These are phyloP conservation scores for Heterobasidion parviporum DNA, from an alignment of 1,284 basidiomycete genomes.

Conservation along the genomic window DNA sequence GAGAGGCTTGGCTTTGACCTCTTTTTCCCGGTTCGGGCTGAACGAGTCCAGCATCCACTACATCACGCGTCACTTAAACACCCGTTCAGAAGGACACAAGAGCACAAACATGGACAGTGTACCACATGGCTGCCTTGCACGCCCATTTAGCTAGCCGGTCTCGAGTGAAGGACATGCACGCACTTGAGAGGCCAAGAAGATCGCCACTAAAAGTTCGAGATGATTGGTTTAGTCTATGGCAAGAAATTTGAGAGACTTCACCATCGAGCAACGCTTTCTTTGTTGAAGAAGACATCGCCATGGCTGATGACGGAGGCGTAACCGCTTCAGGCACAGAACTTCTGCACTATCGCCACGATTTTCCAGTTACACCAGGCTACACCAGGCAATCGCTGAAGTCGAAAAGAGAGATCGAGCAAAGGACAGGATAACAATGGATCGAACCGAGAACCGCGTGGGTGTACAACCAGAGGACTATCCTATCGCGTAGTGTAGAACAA, in stretches of 20 bases:
- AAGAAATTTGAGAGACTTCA: not conserved
- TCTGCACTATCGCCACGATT: too few species aligned
- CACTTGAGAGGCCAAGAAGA: slow-evolving; percentile 59
- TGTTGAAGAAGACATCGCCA: slow-evolving; percentile 12
- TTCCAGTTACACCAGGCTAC: too few species aligned
- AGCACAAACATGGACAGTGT: slow-evolving; percentile 25
- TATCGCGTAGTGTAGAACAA: too few species aligned
- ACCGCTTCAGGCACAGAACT: too few species aligned
- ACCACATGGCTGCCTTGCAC: slow-evolving; percentile 39
- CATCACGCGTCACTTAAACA: not conserved
- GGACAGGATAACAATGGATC: too few species aligned
- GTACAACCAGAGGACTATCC: too few species aligned
- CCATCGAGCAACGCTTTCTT: slow-evolving; percentile 13
- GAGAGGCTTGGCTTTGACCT: slow-evolving; percentile 59
- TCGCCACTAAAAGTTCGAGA: slow-evolving; percentile 33
- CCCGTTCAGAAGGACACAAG: not conserved
- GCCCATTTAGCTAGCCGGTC: slow-evolving; percentile 7
- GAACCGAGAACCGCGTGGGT: too few species aligned
- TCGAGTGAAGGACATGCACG: slow-evolving; percentile 19
- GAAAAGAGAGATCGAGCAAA: too few species aligned
- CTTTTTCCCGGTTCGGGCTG: slow-evolving; percentile 46
- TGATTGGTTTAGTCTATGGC: not conserved
- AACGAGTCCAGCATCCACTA: slow-evolving; percentile 41
- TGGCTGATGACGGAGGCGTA: not conserved
- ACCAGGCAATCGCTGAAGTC: too few species aligned